Conservation (phyloP, 805 yeast species). For the Torulaspora delbrueckii region DNA sequence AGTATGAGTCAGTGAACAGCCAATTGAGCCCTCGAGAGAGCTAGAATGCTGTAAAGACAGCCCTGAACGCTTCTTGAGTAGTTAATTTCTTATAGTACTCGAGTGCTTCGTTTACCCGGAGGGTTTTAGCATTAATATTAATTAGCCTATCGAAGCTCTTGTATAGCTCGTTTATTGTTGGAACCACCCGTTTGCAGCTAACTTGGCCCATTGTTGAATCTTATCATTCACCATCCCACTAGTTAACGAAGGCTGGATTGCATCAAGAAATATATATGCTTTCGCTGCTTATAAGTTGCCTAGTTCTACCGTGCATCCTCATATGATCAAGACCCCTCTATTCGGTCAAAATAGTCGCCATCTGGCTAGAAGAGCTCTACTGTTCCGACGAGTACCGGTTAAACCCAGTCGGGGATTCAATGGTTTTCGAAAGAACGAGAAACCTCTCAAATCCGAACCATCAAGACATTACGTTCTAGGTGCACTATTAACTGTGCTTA, state of each 20-base stretch:
- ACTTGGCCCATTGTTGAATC: background rate
- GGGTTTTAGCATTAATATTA: background rate
- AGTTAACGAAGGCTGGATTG: too few species aligned
- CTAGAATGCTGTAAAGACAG: background rate
- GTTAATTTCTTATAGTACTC: too few species aligned
- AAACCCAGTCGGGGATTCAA: background rate
- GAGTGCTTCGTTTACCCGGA: background rate
- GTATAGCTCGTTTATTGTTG: background rate
- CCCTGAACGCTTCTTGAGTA: background rate
- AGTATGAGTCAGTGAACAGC: background rate
- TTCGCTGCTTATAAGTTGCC: background rate
- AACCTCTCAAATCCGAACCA: slow-evolving; percentile 5
- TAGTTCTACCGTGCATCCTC: background rate
- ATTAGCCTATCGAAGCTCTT: background rate
- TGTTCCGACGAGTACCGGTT: background rate
- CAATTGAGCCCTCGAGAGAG: background rate
- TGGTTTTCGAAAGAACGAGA: background rate
- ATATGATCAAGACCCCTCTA: background rate
- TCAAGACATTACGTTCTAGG: slow-evolving; percentile 17
- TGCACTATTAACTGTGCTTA: slow-evolving; percentile 22
- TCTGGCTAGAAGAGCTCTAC: background rate
- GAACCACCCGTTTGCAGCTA: background rate
- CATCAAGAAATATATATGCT: background rate
- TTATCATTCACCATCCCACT: too few species aligned
- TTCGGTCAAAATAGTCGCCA: background rate